Percentiles rank a stretch among this genome's conserved stretches.
phyloP scores from a whole-genome alignment of 2,329 filamentous ascomycete species.

The Capronia americana region DNA sequence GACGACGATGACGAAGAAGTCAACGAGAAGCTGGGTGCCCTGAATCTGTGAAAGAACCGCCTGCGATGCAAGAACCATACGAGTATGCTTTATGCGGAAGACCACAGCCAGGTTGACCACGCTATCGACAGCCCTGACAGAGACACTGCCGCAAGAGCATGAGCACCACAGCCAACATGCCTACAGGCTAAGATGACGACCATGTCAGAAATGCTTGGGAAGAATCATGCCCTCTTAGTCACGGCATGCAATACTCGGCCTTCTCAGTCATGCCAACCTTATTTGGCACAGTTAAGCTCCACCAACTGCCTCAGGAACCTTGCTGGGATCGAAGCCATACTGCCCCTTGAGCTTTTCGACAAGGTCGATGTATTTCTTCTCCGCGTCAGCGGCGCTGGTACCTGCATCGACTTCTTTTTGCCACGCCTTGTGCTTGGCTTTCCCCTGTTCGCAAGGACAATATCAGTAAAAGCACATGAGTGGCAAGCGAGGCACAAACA shows the following conservation, averaged over 20 bases:
- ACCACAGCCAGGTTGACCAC: not conserved
- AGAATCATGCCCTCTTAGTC: not conserved
- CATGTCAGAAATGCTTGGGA: not conserved
- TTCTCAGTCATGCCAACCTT: not conserved
- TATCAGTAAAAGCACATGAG: not conserved
- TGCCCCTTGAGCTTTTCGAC: conserved; percentile 74
- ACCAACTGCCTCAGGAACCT: conserved; percentile 65
- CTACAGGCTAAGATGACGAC: not conserved
- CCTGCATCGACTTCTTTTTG: conserved; percentile 70
- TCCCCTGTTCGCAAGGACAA: conserved; percentile 61
- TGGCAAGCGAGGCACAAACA: not conserved
- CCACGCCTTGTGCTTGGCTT: conserved; percentile 82
- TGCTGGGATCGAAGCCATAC: conserved; percentile 71
- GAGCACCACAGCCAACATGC: not conserved
- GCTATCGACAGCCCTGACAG: not conserved
- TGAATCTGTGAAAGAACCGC: not conserved
- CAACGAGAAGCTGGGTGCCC: not conserved
- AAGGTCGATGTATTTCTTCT: conserved; percentile 75
- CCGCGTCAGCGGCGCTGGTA: conserved; percentile 68
- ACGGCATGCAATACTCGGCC: not conserved
- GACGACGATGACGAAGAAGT: not conserved
- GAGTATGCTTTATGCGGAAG: not conserved
- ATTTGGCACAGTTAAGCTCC: not conserved
- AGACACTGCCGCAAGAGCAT: not conserved
- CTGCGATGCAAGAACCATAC: not conserved